phyloP scores from a whole-genome alignment of 2,329 filamentous ascomycete genomes.

The Lachnellula hyalina region DNA sequence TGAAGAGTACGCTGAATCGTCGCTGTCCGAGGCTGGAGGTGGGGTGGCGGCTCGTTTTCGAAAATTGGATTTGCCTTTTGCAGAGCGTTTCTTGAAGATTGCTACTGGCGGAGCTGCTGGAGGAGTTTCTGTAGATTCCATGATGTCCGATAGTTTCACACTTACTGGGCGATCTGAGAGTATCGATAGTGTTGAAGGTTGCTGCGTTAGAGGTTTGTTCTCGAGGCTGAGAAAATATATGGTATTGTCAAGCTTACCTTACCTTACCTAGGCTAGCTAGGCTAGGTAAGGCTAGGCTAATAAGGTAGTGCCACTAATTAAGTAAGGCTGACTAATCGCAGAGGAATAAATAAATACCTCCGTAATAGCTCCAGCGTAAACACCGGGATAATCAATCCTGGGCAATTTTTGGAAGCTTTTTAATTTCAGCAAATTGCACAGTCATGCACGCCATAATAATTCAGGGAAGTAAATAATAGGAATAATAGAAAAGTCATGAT shows the following conservation, averaged over 20 bases:
- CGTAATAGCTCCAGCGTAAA: no score
- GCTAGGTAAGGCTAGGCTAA: no score
- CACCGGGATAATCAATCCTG: no score
- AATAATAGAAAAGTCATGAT: background rate
- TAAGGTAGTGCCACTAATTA: no score
- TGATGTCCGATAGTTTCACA: background rate
- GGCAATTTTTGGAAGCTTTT: no score
- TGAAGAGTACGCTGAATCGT: slow-evolving; percentile 61
- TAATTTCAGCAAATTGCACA: no score
- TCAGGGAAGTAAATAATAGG: background rate
- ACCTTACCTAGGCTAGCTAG: no score
- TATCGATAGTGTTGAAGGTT: background rate
- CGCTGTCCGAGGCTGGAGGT: slow-evolving; percentile 59
- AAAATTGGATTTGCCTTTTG: slow-evolving; percentile 69
- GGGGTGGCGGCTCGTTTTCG: slow-evolving; percentile 79
- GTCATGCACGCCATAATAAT: background rate
- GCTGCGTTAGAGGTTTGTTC: background rate
- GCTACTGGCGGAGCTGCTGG: slow-evolving; percentile 38
- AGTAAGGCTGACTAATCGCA: no score
- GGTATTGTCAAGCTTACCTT: no score
- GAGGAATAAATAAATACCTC: no score
- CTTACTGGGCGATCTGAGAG: background rate
- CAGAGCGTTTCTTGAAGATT: slow-evolving; percentile 80
- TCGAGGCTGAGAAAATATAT: no score
- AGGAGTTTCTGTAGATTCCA: slow-evolving; percentile 5